Conservation (phyloP, 352 stramenopile genomes). For the Phytopythium oedochilum region DNA sequence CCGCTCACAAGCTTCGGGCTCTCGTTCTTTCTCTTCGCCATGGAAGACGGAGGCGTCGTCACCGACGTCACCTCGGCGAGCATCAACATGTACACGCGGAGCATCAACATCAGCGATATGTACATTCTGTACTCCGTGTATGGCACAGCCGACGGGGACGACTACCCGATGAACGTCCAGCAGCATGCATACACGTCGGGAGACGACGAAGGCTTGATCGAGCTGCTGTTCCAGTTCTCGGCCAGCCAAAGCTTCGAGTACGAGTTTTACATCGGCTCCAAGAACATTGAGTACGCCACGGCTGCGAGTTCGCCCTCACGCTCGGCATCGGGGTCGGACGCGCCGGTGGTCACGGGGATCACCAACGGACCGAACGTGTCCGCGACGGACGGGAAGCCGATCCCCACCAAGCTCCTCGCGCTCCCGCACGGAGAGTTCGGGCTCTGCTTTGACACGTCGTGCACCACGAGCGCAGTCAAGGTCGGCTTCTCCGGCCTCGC, state of each 20-base stretch:
- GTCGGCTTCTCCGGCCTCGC: conserved; percentile 14
- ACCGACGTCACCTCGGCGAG: not conserved
- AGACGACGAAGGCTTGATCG: conserved; percentile 11
- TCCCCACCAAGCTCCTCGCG: conserved; percentile 11
- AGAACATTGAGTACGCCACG: not conserved
- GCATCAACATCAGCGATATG: conserved; percentile 12
- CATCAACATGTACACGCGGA: not conserved
- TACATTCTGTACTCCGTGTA: conserved; percentile 7
- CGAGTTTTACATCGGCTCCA: conserved; percentile 6
- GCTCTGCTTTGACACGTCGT: conserved; percentile 9
- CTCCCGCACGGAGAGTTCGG: conserved; percentile 15
- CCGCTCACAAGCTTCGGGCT: not conserved
- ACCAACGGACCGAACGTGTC: not conserved
- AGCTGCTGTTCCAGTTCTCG: conserved; percentile 6
- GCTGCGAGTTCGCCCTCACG: not conserved
- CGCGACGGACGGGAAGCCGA: not conserved
- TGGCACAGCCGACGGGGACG: not conserved
- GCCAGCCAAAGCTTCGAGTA: not conserved
- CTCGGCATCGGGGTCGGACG: not conserved
- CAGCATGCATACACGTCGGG: conserved; percentile 6
- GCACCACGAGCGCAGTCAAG: conserved; percentile 8
- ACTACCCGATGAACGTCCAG: not conserved
- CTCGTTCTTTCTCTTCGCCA: conserved; percentile 13
- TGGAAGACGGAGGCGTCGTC: conserved; percentile 7
- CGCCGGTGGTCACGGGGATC: not conserved